These are phyloP conservation scores for Stachybotrys chartarum DNA, from an alignment of 2,329 filamentous ascomycete genomes.

Conservation along the genomic window DNA sequence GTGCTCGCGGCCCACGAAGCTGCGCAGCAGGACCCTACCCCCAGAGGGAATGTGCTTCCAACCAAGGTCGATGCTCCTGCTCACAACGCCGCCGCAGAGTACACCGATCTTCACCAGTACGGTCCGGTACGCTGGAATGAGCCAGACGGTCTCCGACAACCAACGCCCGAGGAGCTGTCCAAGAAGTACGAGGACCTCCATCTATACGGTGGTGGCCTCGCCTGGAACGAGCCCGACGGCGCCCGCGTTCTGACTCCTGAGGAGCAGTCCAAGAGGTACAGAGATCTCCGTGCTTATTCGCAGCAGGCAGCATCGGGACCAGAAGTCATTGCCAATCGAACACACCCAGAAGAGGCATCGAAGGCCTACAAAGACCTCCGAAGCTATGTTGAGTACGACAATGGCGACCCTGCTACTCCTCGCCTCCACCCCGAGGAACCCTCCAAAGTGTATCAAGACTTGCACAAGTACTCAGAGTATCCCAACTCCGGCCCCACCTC, in stretches of 20 bases:
- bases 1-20: conserved; percentile 18
- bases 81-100: conserved; percentile 20
- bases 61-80: conserved; percentile 22
- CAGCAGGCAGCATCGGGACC: conserved; percentile 13
- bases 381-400: conserved; percentile 17
- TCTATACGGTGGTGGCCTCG: conserved; percentile 23
- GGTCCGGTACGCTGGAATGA: conserved; percentile 29
- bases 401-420: conserved; percentile 12
- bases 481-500: conserved; percentile 13
- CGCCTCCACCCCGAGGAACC: conserved; percentile 24
- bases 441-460: conserved; percentile 28
- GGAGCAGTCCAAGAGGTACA: conserved; percentile 32
- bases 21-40: conserved; percentile 18
- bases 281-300: conserved; percentile 26
- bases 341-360: conserved; percentile 20
- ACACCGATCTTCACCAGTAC: conserved; percentile 36
- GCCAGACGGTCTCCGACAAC: conserved; percentile 28
- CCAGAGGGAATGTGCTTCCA: conserved; percentile 28
- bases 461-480: conserved; percentile 23
- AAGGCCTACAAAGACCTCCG: conserved; percentile 22
- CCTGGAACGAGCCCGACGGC: conserved; percentile 29
- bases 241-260: conserved; percentile 20
- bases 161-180: conserved; percentile 24
- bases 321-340: conserved; percentile 4
- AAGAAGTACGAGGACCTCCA: conserved; percentile 32